Percentiles rank a stretch among this genome's conserved stretches.
Evolutionary conservation across 2,329 filamentous ascomycete genomes (phyloP).

Genomic region (Elsinoe necatrix): DNA sequence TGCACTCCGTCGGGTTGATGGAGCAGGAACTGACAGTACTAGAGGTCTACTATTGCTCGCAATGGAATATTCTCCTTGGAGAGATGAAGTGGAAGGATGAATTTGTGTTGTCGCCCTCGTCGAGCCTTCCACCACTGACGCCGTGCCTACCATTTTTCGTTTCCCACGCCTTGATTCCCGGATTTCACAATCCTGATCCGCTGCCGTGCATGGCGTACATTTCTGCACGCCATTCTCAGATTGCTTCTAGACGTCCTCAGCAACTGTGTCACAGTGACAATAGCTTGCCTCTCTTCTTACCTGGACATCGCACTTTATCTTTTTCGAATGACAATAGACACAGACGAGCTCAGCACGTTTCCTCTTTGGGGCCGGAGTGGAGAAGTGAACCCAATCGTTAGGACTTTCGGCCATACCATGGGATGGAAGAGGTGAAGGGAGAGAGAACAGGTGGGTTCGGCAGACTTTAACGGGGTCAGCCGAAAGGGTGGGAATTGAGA

Average conservation of each 20-base stretch:
- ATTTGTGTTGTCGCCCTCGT: not conserved
- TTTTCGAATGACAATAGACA: not conserved
- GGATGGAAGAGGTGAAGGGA: not conserved
- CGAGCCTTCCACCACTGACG: not conserved
- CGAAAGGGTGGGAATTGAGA: not conserved
- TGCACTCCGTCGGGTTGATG: too few relatives aligned
- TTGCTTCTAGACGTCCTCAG: not conserved
- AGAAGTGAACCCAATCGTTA: not conserved
- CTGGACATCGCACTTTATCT: slow-evolving; percentile 6
- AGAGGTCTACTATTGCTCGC: too few relatives aligned
- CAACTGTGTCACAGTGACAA: not conserved
- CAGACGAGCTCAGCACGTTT: not conserved
- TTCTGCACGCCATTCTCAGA: not conserved
- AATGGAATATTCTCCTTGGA: not conserved
- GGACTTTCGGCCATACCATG: not conserved
- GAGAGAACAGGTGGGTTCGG: not conserved
- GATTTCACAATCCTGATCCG: not conserved
- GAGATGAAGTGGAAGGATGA: not conserved
- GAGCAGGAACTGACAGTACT: too few relatives aligned
- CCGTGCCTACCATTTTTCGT: not conserved
- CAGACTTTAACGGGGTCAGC: not conserved
- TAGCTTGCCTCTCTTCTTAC: not conserved
- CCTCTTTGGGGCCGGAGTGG: not conserved
- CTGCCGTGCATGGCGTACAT: not conserved
- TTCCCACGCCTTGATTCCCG: not conserved